These are phyloP conservation scores for Aureobasidium pullulans DNA, from an alignment of 2,329 filamentous ascomycete species.

Conservation along the genomic window DNA sequence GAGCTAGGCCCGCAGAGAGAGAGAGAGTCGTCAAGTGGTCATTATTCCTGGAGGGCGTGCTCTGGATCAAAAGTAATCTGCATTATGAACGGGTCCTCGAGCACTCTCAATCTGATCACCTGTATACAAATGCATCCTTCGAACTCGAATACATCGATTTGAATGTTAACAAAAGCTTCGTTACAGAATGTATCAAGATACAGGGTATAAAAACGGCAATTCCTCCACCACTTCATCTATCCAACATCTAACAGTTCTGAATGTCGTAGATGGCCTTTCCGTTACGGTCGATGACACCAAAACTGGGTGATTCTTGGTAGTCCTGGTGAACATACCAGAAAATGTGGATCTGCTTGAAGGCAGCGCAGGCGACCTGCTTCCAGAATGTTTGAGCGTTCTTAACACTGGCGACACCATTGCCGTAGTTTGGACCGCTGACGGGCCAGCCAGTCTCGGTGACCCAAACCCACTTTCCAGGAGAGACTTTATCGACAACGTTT, in stretches of 20 bases:
- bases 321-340: conserved; percentile 56
- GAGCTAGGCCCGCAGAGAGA: too few species aligned
- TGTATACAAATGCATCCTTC: too few species aligned
- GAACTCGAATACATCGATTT: background rate
- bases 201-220: too few species aligned
- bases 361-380: conserved; percentile 52
- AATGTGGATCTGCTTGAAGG: conserved; percentile 47
- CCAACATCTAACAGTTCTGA: conserved; percentile 17
- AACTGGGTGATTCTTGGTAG: conserved; percentile 35
- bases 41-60: too few species aligned
- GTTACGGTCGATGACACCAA: conserved; percentile 32
- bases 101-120: too few species aligned
- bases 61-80: too few species aligned
- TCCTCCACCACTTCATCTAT: background rate
- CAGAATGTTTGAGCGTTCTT: conserved; percentile 59
- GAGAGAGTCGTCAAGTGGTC: too few species aligned
- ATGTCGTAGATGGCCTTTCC: conserved; percentile 28
- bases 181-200: background rate
- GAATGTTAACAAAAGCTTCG: background rate
- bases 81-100: too few species aligned
- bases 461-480: conserved; percentile 24
- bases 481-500: conserved; percentile 38
- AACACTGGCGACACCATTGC: conserved; percentile 47
- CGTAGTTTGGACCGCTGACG: conserved; percentile 45
- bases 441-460: conserved; percentile 58